Base-by-base conservation (phyloP, 192 early-diverging fungal species). In the Mortierella claussenii region DNA sequence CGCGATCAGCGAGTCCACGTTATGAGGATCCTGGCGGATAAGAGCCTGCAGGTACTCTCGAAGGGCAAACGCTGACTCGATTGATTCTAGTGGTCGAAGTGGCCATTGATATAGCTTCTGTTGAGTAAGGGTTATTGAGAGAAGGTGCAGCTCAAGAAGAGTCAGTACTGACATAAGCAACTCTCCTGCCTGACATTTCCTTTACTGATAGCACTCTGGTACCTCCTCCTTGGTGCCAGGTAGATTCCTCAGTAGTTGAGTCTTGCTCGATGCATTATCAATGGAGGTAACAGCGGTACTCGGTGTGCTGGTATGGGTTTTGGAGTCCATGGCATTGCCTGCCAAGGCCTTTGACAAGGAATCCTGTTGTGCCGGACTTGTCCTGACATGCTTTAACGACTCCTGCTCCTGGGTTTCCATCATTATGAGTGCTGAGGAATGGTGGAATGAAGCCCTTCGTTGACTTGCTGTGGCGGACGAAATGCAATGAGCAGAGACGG, bases 21-120 rank as follows among this genome's bases (percentile, higher is more conserved):
- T 84, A 27, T 87, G 84, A 18, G 88, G 83, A 50, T 93, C 85
- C 10, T 75, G 65, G 24, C 92, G 82, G 31, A 96, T 84, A 15
- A 90, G 81, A 7, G 81, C 69, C 61, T 96, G 95, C 24, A 98
- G 82, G 61, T 94, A 95, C 62, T 91, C 86, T 63, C 96, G 93
- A 20, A 88, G 83, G 11, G 89, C 84, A 46, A 92, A 90, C 4
- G 91, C 81, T 4, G 90, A 90, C 13, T 91, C 90, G 31, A 93
- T 83, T 3, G 89, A 80, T 24, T 89, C 87, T 44, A 92, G 67
- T 8, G 88, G 48, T 36, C 82, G 52, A 8, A 70, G 44, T 40
- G 82, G 78, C 79, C 82, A 88, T 53, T 83, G 75, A 45, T 82
- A 87, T 0, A 79, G 48, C 60, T 75, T 59, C 86, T 85, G 18